Evolutionary conservation across 1,139 yeast species (phyloP).

Genomic region (Protomyces arabidopsidicola): DNA sequence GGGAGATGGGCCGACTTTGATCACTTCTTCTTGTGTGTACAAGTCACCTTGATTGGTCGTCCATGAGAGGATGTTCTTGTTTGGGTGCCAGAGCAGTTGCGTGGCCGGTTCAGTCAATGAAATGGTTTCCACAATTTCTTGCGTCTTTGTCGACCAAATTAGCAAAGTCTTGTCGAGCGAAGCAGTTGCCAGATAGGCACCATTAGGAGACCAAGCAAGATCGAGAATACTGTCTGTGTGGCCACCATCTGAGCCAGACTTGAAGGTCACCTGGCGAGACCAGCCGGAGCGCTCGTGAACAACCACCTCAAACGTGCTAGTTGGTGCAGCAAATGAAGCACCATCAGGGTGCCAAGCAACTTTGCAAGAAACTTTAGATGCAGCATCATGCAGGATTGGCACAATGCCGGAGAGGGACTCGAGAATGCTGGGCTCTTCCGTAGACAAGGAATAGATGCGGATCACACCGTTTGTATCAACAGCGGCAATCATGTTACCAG

Average conservation of each 20-base stretch:
- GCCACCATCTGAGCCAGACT: conserved; percentile 30
- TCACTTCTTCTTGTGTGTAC: conserved; percentile 34
- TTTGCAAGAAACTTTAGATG: conserved; percentile 45
- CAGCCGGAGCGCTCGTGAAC: conserved; percentile 36
- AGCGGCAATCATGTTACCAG: conserved; percentile 57
- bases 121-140: conserved; percentile 32
- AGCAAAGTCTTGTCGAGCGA: conserved; percentile 51
- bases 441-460: conserved; percentile 57
- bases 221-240: conserved; percentile 48
- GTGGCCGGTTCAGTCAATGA: conserved; percentile 28
- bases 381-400: conserved; percentile 38
- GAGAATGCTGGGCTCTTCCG: conserved; percentile 43
- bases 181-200: conserved; percentile 50
- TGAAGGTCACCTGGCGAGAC: conserved; percentile 31
- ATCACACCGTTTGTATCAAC: conserved; percentile 66
- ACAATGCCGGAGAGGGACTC: conserved; percentile 46
- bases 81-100: conserved; percentile 42
- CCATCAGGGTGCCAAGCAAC: conserved; percentile 64
- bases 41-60: conserved; percentile 40
- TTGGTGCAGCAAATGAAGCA: conserved; percentile 56
- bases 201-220: conserved; percentile 57
- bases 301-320: conserved; percentile 41
- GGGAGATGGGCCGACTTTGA: conserved; percentile 28
- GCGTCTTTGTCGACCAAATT: conserved; percentile 49
- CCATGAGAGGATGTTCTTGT: conserved; percentile 38